phyloP scores from a whole-genome alignment of 257 asterid species.

The Nicotiana obtusifolia region DNA sequence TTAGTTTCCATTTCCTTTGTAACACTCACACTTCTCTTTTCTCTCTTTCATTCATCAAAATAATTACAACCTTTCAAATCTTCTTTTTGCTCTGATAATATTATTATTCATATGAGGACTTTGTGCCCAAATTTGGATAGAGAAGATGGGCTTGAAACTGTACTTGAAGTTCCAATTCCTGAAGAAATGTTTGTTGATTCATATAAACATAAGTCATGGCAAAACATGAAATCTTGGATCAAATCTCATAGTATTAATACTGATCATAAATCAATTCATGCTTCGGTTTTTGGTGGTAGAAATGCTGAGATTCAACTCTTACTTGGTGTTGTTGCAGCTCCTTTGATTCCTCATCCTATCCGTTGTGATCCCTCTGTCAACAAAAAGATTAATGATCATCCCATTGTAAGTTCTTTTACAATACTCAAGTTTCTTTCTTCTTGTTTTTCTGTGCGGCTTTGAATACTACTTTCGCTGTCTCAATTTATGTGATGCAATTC shows the following conservation, averaged over 20 bases:
- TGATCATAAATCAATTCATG: background rate
- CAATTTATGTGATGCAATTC: too few species aligned
- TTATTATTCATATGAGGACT: constrained; percentile 34
- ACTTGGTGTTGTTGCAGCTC: constrained; percentile 66
- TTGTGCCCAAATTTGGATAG: constrained; percentile 54
- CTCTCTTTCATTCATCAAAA: background rate
- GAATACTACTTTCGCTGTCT: too few species aligned
- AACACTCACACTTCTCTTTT: too few species aligned
- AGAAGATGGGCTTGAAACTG: constrained; percentile 62
- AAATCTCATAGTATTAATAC: constrained; percentile 10
- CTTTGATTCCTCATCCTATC: constrained; percentile 47
- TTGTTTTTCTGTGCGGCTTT: too few species aligned
- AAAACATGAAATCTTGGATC: constrained; percentile 38
- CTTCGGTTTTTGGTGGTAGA: constrained; percentile 39
- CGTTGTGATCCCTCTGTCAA: background rate
- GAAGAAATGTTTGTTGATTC: constrained; percentile 43
- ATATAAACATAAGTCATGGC: constrained; percentile 20
- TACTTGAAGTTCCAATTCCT: constrained; percentile 68
- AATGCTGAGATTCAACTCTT: constrained; percentile 57
- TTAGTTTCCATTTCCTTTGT: background rate
- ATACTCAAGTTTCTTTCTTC: background rate
- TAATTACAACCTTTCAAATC: background rate
- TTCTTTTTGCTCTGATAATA: background rate
- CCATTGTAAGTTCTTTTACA: constrained; percentile 39
- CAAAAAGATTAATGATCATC: constrained; percentile 34